phyloP scores from a whole-genome alignment of 257 asterid genomes.

The Rehmannia glutinosa region DNA sequence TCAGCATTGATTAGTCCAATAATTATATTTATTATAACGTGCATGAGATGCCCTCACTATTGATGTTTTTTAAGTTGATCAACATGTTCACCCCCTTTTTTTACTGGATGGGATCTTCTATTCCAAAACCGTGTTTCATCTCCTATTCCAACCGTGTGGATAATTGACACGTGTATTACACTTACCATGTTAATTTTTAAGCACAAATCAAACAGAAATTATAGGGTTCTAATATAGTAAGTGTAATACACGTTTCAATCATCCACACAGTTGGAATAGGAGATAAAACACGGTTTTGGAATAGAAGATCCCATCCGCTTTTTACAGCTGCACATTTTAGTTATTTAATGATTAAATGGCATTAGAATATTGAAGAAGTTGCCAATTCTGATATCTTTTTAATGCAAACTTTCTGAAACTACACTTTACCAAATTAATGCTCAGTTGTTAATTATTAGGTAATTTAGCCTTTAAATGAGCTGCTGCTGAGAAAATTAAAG shows the following conservation, averaged over 20 bases:
- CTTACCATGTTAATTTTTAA: no score
- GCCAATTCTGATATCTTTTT: constrained; percentile 1
- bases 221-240: no score
- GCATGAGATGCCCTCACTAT: constrained; percentile 24
- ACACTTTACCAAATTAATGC: constrained; percentile 10
- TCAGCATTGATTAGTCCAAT: constrained; percentile 17
- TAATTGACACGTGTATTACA: no score
- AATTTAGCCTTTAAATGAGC: constrained; percentile 8
- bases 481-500: neutral
- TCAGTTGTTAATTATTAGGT: constrained; percentile 20
- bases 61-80: constrained; percentile 2
- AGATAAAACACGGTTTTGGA: no score
- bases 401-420: constrained; percentile 17
- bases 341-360: no score
- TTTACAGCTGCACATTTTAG: constrained; percentile 5
- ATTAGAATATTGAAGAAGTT: neutral
- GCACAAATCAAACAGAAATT: no score
- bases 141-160: no score
- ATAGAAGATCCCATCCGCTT: no score
- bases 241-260: no score
- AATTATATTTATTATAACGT: constrained; percentile 9
- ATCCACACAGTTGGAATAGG: no score
- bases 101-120: no score
- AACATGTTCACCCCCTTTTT: constrained; percentile 15
- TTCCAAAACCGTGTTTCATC: no score